These are phyloP conservation scores for Trypanosoma mega DNA, from an alignment of 208 protist species.

Conservation along the genomic window DNA sequence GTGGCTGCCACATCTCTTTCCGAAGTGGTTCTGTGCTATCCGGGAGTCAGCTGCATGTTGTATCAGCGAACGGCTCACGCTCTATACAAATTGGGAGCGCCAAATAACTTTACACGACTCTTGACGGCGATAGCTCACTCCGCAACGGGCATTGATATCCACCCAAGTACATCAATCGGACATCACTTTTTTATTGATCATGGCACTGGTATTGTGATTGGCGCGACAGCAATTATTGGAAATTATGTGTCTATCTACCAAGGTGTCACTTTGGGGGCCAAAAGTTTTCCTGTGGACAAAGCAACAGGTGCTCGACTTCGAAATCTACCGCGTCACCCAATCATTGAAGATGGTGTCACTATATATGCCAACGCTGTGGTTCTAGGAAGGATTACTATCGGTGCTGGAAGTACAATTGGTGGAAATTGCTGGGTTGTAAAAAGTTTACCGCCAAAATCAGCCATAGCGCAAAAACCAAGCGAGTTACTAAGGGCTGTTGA, in stretches of 20 bases:
- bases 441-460: conserved; percentile 50
- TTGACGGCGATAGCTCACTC: conserved; percentile 72
- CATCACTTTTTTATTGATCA: conserved; percentile 92
- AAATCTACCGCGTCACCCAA: conserved; percentile 78
- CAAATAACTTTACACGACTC: conserved; percentile 70
- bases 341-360: conserved; percentile 77
- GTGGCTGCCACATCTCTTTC: conserved; percentile 61
- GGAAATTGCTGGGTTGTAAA: conserved; percentile 64
- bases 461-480: conserved; percentile 50
- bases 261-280: conserved; percentile 84
- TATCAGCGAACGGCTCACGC: conserved; percentile 71
- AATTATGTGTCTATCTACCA: conserved; percentile 82
- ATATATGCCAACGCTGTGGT: conserved; percentile 85
- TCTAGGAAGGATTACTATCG: conserved; percentile 79
- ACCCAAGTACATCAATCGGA: conserved; percentile 77
- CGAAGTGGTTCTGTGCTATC: conserved; percentile 75
- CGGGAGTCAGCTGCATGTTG: conserved; percentile 70
- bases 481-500: conserved; percentile 33
- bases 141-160: conserved; percentile 83
- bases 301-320: conserved; percentile 55
- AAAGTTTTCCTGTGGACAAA: conserved; percentile 51
- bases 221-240: conserved; percentile 80
- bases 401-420: conserved; percentile 69
- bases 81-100: conserved; percentile 63
- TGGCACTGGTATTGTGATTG: conserved; percentile 88